Base-by-base conservation (phyloP, 768 basidiomycete species). In the Pholiota microspora region DNA sequence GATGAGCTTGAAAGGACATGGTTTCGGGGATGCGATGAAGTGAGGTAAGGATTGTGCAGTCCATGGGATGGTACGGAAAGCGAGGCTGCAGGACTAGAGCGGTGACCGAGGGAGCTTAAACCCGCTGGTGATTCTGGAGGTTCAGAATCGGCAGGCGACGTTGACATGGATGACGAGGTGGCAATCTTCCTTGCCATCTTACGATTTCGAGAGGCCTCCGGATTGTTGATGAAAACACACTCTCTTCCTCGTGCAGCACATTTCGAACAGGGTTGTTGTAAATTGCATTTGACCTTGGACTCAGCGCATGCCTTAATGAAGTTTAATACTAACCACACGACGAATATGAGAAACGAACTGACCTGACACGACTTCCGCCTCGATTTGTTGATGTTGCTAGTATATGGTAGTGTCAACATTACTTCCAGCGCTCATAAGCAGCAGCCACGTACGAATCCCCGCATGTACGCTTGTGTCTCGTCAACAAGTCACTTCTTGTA, bases 261-360 rank as follows among this genome's bases (percentile, higher is more conserved):
- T 65, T 85, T 84, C 15, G 83, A 78, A 66, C 87, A 89, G 15
- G 87, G 87, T 53, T 75, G 79, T 58, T 83, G 78, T 5, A 86
- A 71, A 65, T 87, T 82, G 67, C 87, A 89, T 70, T 86, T 88
- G 12, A 87, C 79, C 69, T 89, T 88, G n/a, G 85, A 86, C 59
- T 85, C 83, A 2, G 85, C 86, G 66, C 87, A 89, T 16, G 84
- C 81, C 71, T 81, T 31, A 4, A 49, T 42, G 48, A 44, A 28
- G 27, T 3, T 52, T 38, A 27, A 25, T 62, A 16, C 58, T 45
- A 16, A 32, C 6, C 28, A 18, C 45, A 45, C 48, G 60, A 18
- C 49, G n/a, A 55, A 54, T 23, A 45, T 42, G 32, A 34, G 34
- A 50, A 28, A 15, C 54, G 13, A 29, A 44, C 66, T 29, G 61